These are phyloP conservation scores for Leccinum insolens DNA, from an alignment of 1,284 basidiomycete genomes.

Conservation along the genomic window DNA sequence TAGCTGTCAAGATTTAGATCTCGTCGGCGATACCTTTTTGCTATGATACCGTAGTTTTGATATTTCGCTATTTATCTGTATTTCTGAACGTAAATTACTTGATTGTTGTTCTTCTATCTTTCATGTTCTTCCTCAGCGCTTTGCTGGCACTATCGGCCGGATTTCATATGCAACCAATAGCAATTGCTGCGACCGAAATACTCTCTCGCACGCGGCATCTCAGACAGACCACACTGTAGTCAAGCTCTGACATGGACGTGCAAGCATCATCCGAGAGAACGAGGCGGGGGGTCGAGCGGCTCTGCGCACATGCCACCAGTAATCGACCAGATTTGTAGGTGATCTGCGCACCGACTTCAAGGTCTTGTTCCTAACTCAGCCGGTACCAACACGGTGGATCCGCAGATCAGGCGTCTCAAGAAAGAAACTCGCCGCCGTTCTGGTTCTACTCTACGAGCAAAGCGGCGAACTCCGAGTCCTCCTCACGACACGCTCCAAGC, in stretches of 20 bases:
- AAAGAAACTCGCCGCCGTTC: slow-evolving; percentile 68
- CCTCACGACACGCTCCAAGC: slow-evolving; percentile 82
- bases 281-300: slow-evolving; percentile 43
- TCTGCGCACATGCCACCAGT: slow-evolving; percentile 35
- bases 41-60: slow-evolving; percentile 1
- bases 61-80: slow-evolving; percentile 31
- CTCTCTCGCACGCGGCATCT: background rate
- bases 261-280: slow-evolving; percentile 38
- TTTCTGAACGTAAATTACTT: slow-evolving; percentile 6
- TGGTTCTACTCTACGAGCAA: slow-evolving; percentile 77
- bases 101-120: background rate
- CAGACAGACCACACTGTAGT: background rate
- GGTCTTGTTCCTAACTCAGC: background rate
- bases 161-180: background rate
- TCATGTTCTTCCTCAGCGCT: background rate
- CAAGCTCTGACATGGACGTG: slow-evolving; percentile 13
- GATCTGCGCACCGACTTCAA: background rate
- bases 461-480: slow-evolving; percentile 71
- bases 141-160: background rate
- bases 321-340: slow-evolving; percentile 55
- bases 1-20: background rate
- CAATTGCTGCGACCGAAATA: background rate
- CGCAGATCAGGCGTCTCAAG: slow-evolving; percentile 50
- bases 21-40: slow-evolving; percentile 12
- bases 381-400: background rate